These are phyloP conservation scores for Agastache rugosa DNA, from an alignment of 257 asterid genomes.

Conservation along the genomic window DNA sequence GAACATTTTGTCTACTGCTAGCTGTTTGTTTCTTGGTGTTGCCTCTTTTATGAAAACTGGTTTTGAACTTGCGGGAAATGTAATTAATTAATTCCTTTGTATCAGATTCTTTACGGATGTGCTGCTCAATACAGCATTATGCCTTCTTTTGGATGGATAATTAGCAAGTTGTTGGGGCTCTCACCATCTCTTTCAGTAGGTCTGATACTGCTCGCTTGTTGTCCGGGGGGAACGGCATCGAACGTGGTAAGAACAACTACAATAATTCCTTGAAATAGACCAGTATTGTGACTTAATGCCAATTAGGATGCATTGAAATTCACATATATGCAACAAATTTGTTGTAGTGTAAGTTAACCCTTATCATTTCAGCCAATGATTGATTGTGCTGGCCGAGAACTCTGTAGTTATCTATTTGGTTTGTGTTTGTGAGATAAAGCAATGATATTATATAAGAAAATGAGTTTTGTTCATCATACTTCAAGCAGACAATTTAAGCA, in stretches of 20 bases:
- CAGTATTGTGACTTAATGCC: neutral
- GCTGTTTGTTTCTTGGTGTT: neutral
- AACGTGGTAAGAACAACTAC: constrained; percentile 73
- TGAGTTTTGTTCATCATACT: neutral
- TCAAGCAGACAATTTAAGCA: neutral
- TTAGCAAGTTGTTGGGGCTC: constrained; percentile 80
- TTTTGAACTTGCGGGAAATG: constrained; percentile 7
- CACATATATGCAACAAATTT: neutral
- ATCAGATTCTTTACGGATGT: constrained; percentile 83
- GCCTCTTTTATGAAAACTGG: neutral
- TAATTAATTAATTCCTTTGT: constrained; percentile 22
- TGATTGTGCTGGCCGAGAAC: constrained; percentile 11
- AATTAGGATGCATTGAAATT: neutral
- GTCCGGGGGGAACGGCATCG: constrained; percentile 97
- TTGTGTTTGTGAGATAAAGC: neutral
- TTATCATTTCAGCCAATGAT: neutral
- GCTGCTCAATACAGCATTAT: constrained; percentile 84
- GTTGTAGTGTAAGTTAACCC: constrained; percentile 5
- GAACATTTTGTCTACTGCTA: neutral
- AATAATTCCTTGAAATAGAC: neutral
- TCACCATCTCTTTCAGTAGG: constrained; percentile 85
- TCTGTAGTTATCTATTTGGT: neutral
- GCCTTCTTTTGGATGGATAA: constrained; percentile 72
- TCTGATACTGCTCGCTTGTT: constrained; percentile 79
- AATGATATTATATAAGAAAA: neutral